phyloP scores from a whole-genome alignment of 2,329 filamentous ascomycete species.

The Colletotrichum tofieldiae region DNA sequence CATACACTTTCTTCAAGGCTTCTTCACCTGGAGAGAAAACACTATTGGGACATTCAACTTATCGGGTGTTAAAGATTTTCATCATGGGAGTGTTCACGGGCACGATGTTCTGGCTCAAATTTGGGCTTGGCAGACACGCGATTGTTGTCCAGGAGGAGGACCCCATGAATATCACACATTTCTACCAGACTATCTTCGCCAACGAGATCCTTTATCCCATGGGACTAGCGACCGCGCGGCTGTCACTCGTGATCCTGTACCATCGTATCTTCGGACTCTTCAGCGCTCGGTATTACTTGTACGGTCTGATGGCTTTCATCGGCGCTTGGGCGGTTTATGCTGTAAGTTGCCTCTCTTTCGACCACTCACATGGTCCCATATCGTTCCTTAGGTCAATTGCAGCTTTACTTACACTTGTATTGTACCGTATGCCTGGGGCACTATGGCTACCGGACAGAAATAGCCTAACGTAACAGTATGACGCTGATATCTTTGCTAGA shows the following conservation, averaged over 20 bases:
- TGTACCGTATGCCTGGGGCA: no score
- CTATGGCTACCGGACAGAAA: no score
- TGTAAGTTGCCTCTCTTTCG: no score
- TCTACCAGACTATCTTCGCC: constrained; percentile 39
- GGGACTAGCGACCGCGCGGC: constrained; percentile 12
- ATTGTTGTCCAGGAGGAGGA: constrained; percentile 31
- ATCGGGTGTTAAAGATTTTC: constrained; percentile 12
- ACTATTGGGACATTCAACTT: neutral
- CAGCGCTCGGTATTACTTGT: constrained; percentile 25
- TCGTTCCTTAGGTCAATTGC: no score
- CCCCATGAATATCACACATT: constrained; percentile 21
- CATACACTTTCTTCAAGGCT: neutral
- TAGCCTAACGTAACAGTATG: rapidly evolving
- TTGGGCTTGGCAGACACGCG: constrained; percentile 34
- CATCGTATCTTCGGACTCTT: constrained; percentile 39
- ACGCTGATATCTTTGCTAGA: constrained; percentile 9
- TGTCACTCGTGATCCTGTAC: constrained; percentile 36
- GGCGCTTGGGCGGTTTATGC: constrained; percentile 32
- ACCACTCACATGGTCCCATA: no score
- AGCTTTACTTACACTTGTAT: no score
- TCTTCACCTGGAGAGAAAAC: neutral
- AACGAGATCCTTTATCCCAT: constrained; percentile 36
- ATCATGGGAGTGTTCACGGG: constrained; percentile 28
- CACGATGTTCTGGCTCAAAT: constrained; percentile 37
- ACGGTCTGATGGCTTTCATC: constrained; percentile 34